These are phyloP conservation scores for Sporopachydermia lactativora DNA, from an alignment of 805 yeast species.

Conservation along the genomic window DNA sequence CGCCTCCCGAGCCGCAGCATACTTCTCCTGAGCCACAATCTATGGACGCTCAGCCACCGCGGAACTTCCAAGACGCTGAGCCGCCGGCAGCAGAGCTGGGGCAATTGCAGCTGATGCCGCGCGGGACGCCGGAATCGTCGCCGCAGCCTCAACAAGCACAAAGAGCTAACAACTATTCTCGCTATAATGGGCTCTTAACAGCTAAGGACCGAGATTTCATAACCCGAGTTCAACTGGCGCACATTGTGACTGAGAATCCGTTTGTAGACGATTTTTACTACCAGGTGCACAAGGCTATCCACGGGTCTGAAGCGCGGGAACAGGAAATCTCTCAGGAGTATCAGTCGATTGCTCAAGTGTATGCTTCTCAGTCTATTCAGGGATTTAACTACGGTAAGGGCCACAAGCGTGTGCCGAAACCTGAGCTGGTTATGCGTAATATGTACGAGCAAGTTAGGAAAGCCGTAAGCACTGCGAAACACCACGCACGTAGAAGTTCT, in stretches of 20 bases:
- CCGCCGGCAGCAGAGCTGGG: constrained; percentile 6
- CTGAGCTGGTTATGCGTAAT: constrained; percentile 85
- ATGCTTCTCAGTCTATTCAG: constrained; percentile 83
- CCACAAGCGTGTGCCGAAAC: constrained; percentile 37
- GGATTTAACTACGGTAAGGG: constrained; percentile 62
- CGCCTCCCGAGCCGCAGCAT: constrained; percentile 6
- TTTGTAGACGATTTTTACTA: constrained; percentile 93
- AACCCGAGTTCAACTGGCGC: constrained; percentile 86
- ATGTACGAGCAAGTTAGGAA: constrained; percentile 97
- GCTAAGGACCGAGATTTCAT: constrained; percentile 95
- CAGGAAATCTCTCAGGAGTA: constrained; percentile 24
- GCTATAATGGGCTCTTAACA: constrained; percentile 90
- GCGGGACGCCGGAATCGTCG: constrained; percentile 4
- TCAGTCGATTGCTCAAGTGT: constrained; percentile 84
- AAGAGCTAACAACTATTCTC: constrained; percentile 61
- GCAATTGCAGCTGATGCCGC: constrained; percentile 5
- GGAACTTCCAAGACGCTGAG: constrained; percentile 5
- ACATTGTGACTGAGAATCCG: constrained; percentile 94
- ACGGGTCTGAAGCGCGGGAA: constrained; percentile 16
- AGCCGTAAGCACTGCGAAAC: constrained; percentile 91
- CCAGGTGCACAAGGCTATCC: constrained; percentile 76
- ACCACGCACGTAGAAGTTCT: constrained; percentile 45
- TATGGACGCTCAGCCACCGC: constrained; percentile 6
- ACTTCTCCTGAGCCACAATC: constrained; percentile 6
- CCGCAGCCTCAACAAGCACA: constrained; percentile 14